These are phyloP conservation scores for Aquilaria sinensis DNA, from an alignment of 345 rosid species.

Conservation along the genomic window DNA sequence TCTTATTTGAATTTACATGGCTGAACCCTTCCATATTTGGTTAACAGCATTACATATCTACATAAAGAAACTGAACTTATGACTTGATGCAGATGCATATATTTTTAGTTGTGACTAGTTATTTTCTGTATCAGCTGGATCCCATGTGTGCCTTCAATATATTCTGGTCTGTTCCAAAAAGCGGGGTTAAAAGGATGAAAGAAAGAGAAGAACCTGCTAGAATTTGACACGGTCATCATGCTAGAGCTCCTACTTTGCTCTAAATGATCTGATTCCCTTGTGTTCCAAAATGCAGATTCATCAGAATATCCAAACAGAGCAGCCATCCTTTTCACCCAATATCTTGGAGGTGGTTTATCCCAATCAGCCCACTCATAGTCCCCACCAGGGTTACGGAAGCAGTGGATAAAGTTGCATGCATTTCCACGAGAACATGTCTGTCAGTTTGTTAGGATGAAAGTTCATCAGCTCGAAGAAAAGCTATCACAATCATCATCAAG, in stretches of 20 bases:
- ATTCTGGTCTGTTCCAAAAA: neutral
- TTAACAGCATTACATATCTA: no score
- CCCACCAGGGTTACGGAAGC: conserved; percentile 95
- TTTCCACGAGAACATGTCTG: conserved; percentile 96
- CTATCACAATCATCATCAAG: conserved; percentile 2
- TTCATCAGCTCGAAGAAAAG: conserved; percentile 2
- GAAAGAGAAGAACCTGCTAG: conserved; percentile 32
- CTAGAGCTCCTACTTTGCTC: conserved; percentile 25
- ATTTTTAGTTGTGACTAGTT: no score
- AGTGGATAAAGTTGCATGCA: conserved; percentile 93
- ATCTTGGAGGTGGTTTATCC: conserved; percentile 91
- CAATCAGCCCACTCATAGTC: conserved; percentile 99
- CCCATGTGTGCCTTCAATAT: no score
- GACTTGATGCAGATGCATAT: no score
- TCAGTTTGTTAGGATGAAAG: conserved; percentile 9
- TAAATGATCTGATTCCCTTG: conserved; percentile 27
- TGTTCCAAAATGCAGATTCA: conserved; percentile 33
- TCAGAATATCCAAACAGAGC: conserved; percentile 74
- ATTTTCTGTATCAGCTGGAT: no score
- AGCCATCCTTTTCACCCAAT: conserved; percentile 76
- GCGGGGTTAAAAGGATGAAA: neutral
- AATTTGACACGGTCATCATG: conserved; percentile 24
- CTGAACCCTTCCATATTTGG: no score
- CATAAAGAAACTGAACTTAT: no score
- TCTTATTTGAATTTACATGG: no score